phyloP scores from a whole-genome alignment of 768 basidiomycete species.

The Podaxis sp. region DNA sequence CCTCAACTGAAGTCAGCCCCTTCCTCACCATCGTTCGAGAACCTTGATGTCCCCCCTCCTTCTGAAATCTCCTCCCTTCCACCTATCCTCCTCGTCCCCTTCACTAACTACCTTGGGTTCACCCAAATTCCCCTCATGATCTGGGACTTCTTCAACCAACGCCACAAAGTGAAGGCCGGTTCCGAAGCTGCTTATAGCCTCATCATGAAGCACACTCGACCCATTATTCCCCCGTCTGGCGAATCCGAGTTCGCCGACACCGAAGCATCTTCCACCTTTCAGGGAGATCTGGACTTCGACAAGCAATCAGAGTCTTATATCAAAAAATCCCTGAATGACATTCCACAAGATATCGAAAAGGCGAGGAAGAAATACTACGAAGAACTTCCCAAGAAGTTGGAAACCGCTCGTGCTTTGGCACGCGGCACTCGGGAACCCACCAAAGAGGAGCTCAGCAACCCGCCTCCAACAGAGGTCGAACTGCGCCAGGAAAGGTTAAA shows the following conservation, averaged over 20 bases:
- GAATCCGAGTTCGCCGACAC: conserved; percentile 22
- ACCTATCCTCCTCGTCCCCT: conserved; percentile 76
- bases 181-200: conserved; percentile 80
- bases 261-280: conserved; percentile 10
- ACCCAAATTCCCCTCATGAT: conserved; percentile 87
- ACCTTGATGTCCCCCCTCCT: conserved; percentile 10
- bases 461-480: conserved; percentile 87
- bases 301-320: conserved; percentile 64
- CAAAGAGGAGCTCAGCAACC: conserved; percentile 74
- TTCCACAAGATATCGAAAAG: conserved; percentile 61
- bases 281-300: conserved; percentile 72
- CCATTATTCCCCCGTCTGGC: conserved; percentile 44
- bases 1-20: conserved; percentile 1
- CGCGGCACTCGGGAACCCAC: conserved; percentile 80
- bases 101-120: conserved; percentile 76
- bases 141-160: conserved; percentile 90
- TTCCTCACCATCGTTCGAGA: conserved; percentile 33
- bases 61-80: conserved; percentile 67
- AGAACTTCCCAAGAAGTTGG: conserved; percentile 62
- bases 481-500: conserved; percentile 83
- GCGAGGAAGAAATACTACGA: conserved; percentile 78
- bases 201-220: conserved; percentile 61
- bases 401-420: conserved; percentile 72
- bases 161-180: conserved; percentile 75
- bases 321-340: conserved; percentile 55